Evolutionary conservation across 371 early-diverging fungal species (phyloP).

Genomic region (Rhizopus delemar): DNA sequence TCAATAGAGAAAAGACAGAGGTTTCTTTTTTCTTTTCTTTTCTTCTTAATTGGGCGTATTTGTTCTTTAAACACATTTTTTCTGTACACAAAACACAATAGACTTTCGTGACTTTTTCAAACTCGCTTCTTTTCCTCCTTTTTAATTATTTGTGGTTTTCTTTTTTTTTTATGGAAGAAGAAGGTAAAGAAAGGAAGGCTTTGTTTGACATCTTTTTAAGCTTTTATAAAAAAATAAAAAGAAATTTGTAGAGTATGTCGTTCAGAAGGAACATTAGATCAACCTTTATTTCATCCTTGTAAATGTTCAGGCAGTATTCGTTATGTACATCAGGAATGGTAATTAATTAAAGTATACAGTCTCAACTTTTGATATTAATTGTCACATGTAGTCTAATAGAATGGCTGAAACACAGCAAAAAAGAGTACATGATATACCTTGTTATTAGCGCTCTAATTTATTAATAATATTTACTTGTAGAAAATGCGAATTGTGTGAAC

Average conservation of each 20-base stretch:
- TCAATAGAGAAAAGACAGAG: too few species aligned
- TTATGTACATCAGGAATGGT: slow-evolving; percentile 90
- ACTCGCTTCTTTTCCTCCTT: too few species aligned
- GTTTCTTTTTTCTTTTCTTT: too few species aligned
- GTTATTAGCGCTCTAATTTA: neutral
- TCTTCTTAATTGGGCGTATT: too few species aligned
- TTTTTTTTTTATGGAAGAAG: neutral
- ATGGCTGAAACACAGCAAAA: slow-evolving; percentile 87
- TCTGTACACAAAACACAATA: too few species aligned
- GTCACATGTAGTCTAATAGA: slow-evolving; percentile 67
- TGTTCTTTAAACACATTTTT: too few species aligned
- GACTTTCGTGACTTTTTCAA: too few species aligned
- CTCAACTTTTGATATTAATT: neutral
- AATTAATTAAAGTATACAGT: slow-evolving; percentile 16
- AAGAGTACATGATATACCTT: slow-evolving; percentile 52
- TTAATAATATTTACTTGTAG: neutral
- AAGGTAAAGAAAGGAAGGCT: too few species aligned
- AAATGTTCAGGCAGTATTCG: slow-evolving; percentile 93
- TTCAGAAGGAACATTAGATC: slow-evolving; percentile 70
- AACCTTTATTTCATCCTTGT: slow-evolving; percentile 91
- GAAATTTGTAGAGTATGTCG: slow-evolving; percentile 94
- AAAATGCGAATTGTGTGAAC: slow-evolving; percentile 67
- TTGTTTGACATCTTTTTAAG: too few species aligned
- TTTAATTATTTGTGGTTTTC: too few species aligned
- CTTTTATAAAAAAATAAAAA: neutral